Conservation (phyloP, 768 basidiomycete genomes). For the Cubamyces sp. region DNA sequence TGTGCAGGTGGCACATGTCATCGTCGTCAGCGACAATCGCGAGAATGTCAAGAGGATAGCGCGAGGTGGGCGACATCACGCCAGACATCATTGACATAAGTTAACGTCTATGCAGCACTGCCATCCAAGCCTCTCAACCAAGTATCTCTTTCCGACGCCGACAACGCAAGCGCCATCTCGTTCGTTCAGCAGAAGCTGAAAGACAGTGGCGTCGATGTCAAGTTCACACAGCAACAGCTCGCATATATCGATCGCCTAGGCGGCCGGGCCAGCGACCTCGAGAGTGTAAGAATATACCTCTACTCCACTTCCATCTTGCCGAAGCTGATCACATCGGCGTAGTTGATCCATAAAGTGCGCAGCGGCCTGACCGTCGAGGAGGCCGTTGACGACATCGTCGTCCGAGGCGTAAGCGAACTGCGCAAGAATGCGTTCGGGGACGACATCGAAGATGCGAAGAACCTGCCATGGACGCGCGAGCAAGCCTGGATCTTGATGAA, state of each 20-base stretch:
- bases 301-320: not conserved
- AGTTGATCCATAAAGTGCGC: constrained; percentile 87
- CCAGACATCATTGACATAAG: not conserved
- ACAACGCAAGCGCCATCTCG: constrained; percentile 72
- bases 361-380: constrained; percentile 72
- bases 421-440: constrained; percentile 94
- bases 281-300: constrained; percentile 58
- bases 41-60: constrained; percentile 86
- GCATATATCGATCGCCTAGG: constrained; percentile 75
- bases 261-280: constrained; percentile 88
- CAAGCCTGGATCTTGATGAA: constrained; percentile 89
- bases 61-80: constrained; percentile 53
- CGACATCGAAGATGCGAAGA: constrained; percentile 86
- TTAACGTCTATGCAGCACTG: constrained; percentile 53
- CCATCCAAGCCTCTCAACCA: constrained; percentile 81
- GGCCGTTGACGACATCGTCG: constrained; percentile 90
- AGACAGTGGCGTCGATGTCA: constrained; percentile 54
- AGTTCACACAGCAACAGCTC: constrained; percentile 59
- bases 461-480: constrained; percentile 79
- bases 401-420: constrained; percentile 77
- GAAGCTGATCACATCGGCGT: not conserved
- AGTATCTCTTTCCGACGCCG: constrained; percentile 86
- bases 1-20: constrained; percentile 82
- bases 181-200: constrained; percentile 82
- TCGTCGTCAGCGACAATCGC: constrained; percentile 88